phyloP scores from a whole-genome alignment of 1,284 basidiomycete species.

The Ceratorhiza oryzae-sativae region DNA sequence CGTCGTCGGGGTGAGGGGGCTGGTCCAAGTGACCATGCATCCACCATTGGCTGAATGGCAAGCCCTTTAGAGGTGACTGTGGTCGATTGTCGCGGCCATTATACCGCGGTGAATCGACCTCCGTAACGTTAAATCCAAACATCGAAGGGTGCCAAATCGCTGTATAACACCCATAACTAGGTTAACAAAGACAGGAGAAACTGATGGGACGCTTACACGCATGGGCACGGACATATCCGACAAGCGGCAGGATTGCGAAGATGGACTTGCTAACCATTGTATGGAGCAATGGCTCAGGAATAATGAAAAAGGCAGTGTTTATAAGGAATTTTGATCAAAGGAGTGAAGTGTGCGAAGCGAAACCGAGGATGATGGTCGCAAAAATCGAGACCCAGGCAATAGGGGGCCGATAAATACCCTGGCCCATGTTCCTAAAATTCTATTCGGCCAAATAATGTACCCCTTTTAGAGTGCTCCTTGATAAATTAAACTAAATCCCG shows the following conservation, averaged over 20 bases:
- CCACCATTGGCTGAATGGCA: slow-evolving; percentile 72
- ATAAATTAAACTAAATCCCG: too few relatives aligned
- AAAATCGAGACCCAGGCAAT: too few relatives aligned
- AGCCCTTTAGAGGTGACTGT: slow-evolving; percentile 62
- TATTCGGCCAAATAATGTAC: too few relatives aligned
- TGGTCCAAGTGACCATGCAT: slow-evolving; percentile 66
- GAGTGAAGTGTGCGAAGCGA: too few relatives aligned
- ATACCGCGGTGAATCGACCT: slow-evolving; percentile 47
- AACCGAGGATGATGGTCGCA: too few relatives aligned
- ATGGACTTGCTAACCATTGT: slow-evolving; percentile 3
- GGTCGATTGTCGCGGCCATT: slow-evolving; percentile 64
- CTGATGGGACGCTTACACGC: background rate
- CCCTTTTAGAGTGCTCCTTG: too few relatives aligned
- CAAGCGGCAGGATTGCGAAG: slow-evolving; percentile 18
- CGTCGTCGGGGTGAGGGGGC: slow-evolving; percentile 62
- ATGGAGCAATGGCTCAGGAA: too few relatives aligned
- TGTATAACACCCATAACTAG: slow-evolving; percentile 30
- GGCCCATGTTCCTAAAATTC: too few relatives aligned
- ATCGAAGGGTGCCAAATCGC: slow-evolving; percentile 52
- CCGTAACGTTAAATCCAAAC: slow-evolving; percentile 66
- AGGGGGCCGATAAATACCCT: too few relatives aligned
- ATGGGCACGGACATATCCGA: slow-evolving; percentile 16
- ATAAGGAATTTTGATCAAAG: too few relatives aligned
- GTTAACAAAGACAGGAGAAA: background rate
- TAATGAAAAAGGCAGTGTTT: too few relatives aligned